A percentile compares a stretch with the other conserved stretches of the same genome.
These are phyloP conservation scores for Talaromyces sp. DNA, from an alignment of 2,329 filamentous ascomycete species.

Conservation along the genomic window DNA sequence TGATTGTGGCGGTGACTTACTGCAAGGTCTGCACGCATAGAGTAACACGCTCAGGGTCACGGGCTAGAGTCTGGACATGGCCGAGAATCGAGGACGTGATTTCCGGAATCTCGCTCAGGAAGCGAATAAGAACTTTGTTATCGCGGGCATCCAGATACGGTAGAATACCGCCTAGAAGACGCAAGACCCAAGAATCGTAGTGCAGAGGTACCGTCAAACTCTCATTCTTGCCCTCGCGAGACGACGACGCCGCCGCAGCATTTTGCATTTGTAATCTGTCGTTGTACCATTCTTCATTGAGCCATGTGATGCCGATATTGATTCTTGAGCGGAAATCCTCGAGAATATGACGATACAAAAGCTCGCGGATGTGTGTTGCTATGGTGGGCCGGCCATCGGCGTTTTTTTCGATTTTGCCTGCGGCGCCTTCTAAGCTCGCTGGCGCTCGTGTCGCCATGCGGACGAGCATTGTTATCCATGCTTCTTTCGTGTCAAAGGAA, in stretches of 20 bases:
- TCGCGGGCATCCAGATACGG: slow-evolving; percentile 89
- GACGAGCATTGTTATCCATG: slow-evolving; percentile 84
- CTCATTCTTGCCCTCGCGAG: slow-evolving; percentile 37
- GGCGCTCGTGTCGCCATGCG: slow-evolving; percentile 76
- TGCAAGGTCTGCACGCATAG: slow-evolving; percentile 54
- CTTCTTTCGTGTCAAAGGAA: slow-evolving; percentile 71
- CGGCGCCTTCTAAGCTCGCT: slow-evolving; percentile 57
- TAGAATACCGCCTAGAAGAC: slow-evolving; percentile 80
- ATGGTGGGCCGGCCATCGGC: slow-evolving; percentile 27
- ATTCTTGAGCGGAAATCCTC: slow-evolving; percentile 89
- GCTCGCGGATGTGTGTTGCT: slow-evolving; percentile 67
- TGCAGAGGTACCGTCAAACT: slow-evolving; percentile 46
- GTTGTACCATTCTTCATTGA: slow-evolving; percentile 98
- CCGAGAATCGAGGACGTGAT: slow-evolving; percentile 66
- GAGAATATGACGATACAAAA: slow-evolving; percentile 77
- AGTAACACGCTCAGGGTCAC: slow-evolving; percentile 58
- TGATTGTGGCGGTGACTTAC: slow-evolving; percentile 30
- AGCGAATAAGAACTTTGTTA: slow-evolving; percentile 73
- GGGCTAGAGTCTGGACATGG: slow-evolving; percentile 59
- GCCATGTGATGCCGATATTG: slow-evolving; percentile 85
- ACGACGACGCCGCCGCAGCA: slow-evolving; percentile 38
- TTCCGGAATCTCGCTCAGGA: slow-evolving; percentile 84
- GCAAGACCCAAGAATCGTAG: slow-evolving; percentile 73
- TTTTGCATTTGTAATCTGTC: slow-evolving; percentile 56
- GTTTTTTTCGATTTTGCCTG: slow-evolving; percentile 20